Base-by-base conservation (phyloP, 768 basidiomycete genomes). In the Mycena albidolilacea region DNA sequence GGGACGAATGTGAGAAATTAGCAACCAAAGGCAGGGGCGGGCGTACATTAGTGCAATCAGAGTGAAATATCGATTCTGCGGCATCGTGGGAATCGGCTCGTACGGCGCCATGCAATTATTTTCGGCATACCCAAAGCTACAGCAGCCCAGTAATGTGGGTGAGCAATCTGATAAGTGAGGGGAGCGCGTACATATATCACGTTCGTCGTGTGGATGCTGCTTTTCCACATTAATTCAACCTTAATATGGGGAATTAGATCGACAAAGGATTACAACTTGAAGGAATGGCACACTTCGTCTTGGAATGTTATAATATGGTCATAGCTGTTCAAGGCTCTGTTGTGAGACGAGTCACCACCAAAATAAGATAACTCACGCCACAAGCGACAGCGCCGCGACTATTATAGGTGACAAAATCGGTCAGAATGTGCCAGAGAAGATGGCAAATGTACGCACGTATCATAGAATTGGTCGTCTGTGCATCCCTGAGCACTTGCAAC, bases 21-120 rank as follows among this genome's bases (percentile, higher is more conserved):
- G 0, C 30, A 37, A 14, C 0, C 10, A 14, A 52, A 41, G n/a
- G 19, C 19, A 35, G 11, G 30, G 7, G 23, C 8, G 30, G 38
- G n/a, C 72, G 38, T 69, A 70, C 73, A 38, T 54, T 46, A 74
- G 23, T 1, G 55, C 39, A 44, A 74, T 48, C 6, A 74, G 41
- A 12, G 73, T 74, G 21, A 74, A 74, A 60, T 74, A 74, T 67
- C 73, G 69, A 61, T 74, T 74, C 73, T 74, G 60, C 3, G 41
- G 37, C 11, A 21, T 5, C 15, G 1, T 41, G 21, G 21, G 41
- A 15, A 17, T 67, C 44, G 44, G 39, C 5, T 37, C n/a, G 43
- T n/a, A 15, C 7, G 59, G 5, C 7, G 50, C 12, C 10, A 58
- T 43, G 17, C 38, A 15, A 8, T 19, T 38, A 37, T 17, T 48